Base-by-base conservation (phyloP, 1,284 basidiomycete genomes). In the Austroboletus sp. region DNA sequence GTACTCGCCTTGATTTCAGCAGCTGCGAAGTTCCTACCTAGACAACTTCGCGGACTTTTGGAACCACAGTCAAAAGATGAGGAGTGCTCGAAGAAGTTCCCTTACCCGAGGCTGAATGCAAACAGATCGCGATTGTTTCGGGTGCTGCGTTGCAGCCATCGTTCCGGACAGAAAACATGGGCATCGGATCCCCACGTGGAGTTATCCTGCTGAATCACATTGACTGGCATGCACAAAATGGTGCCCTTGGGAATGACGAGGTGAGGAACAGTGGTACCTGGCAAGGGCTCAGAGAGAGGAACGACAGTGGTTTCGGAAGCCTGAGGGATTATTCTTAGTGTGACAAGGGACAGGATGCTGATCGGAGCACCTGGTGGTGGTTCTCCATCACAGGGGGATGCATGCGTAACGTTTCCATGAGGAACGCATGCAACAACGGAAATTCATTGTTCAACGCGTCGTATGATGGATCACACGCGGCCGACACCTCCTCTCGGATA, bases 311-410 rank as follows among this genome's bases (percentile, higher is more conserved):
- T 75, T 54, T 75, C 68, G 9, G 66, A 66, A 32, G 76, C 73
- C 76, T 78, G 38, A 4, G 3, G 11, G 3, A 12, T 19, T n/a
- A 9, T 8, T 16, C 16, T 57, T 9, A 50, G 50, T 39, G 26
- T n/a, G 16, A 27, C 13, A n/a, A 37, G 6, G 37, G 29, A 27
- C 2, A 36, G 26, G 21, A 36, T 29, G 30, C 6, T 46, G 21
- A 25, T n/a, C 36, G 32, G 39, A n/a, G 40, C 25, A 74, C 76
- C 63, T 78, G 74, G 48, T 80, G 76, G 49, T 78, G 76, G 53
- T 79, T 78, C 59, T 80, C 78, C 30, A 76, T 53, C 32, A 80
- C 70, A 0, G 77, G 68, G n/a, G 79, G 76, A 53, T 80, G 76
- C 35, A 79, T 56, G 26, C 78, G 71, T n/a, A 80, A 58, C 3